A percentile compares a stretch with the other conserved stretches of the same genome.
These are phyloP conservation scores for Biscogniauxia marginata DNA, from an alignment of 2,329 filamentous ascomycete genomes.

Conservation along the genomic window DNA sequence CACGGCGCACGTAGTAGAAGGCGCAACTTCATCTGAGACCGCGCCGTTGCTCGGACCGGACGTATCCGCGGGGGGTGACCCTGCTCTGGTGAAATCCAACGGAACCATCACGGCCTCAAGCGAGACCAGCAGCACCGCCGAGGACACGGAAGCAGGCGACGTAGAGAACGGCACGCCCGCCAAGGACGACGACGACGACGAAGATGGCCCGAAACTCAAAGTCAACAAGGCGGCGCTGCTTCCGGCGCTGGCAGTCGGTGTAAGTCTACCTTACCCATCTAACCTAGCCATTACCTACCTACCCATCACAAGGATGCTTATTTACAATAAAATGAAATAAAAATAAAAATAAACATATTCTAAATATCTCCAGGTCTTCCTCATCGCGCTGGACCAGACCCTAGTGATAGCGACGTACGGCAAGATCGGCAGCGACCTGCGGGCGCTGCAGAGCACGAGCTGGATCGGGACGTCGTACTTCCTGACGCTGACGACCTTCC, in stretches of 20 bases:
- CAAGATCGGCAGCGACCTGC: conserved; percentile 71
- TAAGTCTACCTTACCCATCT: conserved; percentile 11
- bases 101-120: conserved; percentile 17
- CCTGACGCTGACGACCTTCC: conserved; percentile 39
- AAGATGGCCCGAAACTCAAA: conserved; percentile 28
- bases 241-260: conserved; percentile 28
- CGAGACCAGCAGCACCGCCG: not conserved
- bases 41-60: conserved; percentile 25
- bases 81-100: conserved; percentile 12
- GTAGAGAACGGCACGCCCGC: not conserved
- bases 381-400: conserved; percentile 73
- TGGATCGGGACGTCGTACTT: conserved; percentile 33
- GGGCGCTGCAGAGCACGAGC: conserved; percentile 70
- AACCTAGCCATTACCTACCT: not conserved
- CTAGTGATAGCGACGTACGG: conserved; percentile 77
- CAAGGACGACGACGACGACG: conserved; percentile 28
- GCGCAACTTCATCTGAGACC: conserved; percentile 19
- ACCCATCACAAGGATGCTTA: too few relatives aligned
- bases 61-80: conserved; percentile 9
- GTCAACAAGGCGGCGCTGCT: conserved; percentile 27
- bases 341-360: too few relatives aligned
- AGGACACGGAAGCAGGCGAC: not conserved
- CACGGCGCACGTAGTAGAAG: conserved; percentile 11
- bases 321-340: too few relatives aligned
- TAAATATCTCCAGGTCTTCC: conserved; percentile 62